Conservation (phyloP, 225 moss, liverwort and hornwort genomes). For the Anthoceros angustus region DNA sequence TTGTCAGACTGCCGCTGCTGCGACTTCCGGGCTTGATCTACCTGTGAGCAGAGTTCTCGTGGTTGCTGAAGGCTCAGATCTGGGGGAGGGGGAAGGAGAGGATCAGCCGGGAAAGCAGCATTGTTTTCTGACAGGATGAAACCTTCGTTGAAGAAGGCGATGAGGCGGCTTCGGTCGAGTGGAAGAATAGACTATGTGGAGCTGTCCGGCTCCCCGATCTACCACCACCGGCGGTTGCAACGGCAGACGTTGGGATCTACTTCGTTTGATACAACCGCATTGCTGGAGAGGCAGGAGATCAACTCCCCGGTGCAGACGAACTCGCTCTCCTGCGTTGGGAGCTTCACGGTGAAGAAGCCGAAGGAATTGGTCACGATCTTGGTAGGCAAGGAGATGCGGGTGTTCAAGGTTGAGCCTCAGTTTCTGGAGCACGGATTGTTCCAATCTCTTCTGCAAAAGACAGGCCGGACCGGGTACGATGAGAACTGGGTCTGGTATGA, state of each 20-base stretch:
- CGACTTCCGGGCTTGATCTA: too few relatives aligned
- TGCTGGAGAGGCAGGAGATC: slow-evolving; percentile 3
- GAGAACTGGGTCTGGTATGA: slow-evolving; percentile 17
- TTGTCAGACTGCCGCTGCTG: too few relatives aligned
- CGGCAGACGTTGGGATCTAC: neutral
- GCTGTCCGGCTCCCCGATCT: neutral
- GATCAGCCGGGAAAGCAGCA: neutral
- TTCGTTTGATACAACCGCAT: neutral
- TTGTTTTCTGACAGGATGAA: neutral
- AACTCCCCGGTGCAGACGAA: slow-evolving; percentile 3
- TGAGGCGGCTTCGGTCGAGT: neutral
- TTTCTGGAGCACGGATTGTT: slow-evolving; percentile 43
- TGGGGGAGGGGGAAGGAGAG: too few relatives aligned
- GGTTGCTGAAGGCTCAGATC: too few relatives aligned
- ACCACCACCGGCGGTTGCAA: neutral
- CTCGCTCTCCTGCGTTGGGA: slow-evolving; percentile 14
- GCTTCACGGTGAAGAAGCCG: slow-evolving; percentile 24
- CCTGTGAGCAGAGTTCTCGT: too few relatives aligned
- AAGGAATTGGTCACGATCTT: slow-evolving; percentile 42
- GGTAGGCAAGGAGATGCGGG: slow-evolving; percentile 43
- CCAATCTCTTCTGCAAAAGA: slow-evolving; percentile 31
- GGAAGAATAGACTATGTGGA: neutral
- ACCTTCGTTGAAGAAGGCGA: neutral
- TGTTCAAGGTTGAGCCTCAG: slow-evolving; percentile 55
- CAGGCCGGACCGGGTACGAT: slow-evolving; percentile 10